Base-by-base conservation (phyloP, 2,329 filamentous ascomycete genomes). In the Harringtonia aguacate region DNA sequence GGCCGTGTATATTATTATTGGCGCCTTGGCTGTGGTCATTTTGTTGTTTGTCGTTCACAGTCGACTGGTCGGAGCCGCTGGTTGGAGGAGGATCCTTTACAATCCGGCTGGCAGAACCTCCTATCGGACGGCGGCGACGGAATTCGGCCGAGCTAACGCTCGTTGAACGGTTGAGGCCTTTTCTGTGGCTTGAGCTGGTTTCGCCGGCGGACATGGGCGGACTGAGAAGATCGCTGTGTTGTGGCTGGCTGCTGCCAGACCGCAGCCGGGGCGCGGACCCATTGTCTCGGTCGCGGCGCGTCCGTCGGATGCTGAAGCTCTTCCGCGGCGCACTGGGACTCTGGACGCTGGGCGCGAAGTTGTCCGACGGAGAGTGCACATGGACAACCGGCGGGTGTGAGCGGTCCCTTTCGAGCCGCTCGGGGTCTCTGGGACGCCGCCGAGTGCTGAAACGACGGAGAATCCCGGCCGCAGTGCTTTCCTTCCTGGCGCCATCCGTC, bases 91-190 rank as follows among this genome's bases (percentile, higher is more conserved):
- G 78, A 18, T 88, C 83, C 48, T 78, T 78, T 30, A 66, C 60
- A 17, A 69, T 62, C 39, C 69, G 56, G 51, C 61, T 58, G 52
- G 56, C 45, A 14, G 52, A 63, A 12, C 48, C 48, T 4, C 58
- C 62, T 44, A 63, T 52, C 67, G 73, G 64, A 43, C 51, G 51
- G 15, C 84, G 77, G 48, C 84, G 71, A 49, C 86, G 75, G 48
- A 86, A 79, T 50, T 94, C 88, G 24, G 83, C 86, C 2, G 86
- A 92, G 56, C 89, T 94, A 44, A 95, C 89, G 57, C 89, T 95
- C 9, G 90, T 88, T 8, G 88, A 95, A 49, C 90, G 77, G 30
- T 86, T 86, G 17, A 95, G 68, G 10, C 79, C 81, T 52, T 84
- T 84, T 39, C 76, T 79, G 43, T 74, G 73, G 36, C 76, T 73